Conservation (phyloP, 75 land plant species). For the Selaginella tamariscina region DNA sequence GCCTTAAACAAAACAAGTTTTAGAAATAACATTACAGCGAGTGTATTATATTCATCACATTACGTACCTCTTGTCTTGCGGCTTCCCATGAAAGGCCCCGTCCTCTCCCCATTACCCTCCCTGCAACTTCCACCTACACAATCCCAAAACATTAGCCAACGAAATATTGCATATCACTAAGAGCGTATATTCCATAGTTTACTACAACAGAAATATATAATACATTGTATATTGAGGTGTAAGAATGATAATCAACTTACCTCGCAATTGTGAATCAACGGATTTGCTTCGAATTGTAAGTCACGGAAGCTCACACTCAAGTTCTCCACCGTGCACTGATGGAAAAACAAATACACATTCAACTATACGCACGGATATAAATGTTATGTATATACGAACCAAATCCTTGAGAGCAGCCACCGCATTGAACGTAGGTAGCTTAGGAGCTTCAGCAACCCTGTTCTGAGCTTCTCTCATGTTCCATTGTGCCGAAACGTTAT, state of each 20-base stretch:
- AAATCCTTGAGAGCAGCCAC: conserved; percentile 10
- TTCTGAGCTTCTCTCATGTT: neutral
- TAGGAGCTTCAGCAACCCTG: neutral
- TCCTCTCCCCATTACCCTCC: conserved; percentile 67
- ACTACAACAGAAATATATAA: too few species aligned
- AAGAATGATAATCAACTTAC: too few species aligned
- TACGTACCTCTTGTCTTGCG: conserved; percentile 60
- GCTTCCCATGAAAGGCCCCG: conserved; percentile 67
- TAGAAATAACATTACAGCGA: neutral
- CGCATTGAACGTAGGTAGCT: conserved; percentile 4
- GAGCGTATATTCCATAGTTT: too few species aligned
- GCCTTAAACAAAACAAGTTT: conserved; percentile 23
- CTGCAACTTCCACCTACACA: conserved; percentile 71
- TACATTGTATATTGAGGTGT: neutral
- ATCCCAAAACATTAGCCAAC: neutral
- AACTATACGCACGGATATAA: neutral
- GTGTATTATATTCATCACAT: neutral
- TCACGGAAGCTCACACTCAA: neutral
- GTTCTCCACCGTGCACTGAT: neutral
- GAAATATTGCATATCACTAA: too few species aligned
- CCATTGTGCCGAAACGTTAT: neutral
- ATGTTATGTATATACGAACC: neutral
- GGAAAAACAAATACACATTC: neutral
- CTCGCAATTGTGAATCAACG: conserved; percentile 4
- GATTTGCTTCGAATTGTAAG: neutral